Base-by-base conservation (phyloP, 108 stramenopile genomes). In the Aureococcus anophagefferens region DNA sequence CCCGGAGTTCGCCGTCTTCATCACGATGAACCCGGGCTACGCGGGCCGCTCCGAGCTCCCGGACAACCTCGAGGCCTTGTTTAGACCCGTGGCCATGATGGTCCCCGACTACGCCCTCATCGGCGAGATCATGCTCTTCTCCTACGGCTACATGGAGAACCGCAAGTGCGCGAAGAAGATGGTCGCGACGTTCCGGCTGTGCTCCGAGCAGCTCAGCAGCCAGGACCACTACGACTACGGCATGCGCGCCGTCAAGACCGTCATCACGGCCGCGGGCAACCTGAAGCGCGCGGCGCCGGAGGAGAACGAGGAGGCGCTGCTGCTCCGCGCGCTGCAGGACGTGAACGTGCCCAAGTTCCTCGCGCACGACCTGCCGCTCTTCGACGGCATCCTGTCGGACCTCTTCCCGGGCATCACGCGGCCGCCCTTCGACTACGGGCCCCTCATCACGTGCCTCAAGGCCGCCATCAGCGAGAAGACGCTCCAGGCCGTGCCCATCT, bases 11-110 rank as follows among this genome's bases (percentile, higher is more conserved):
- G 76, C 81, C 33, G 85, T 88, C 16, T 87, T 82, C 76, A 87
- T 88, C 68, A 88, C 88, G 64, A 88, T 88, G 88, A 88, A 88
- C 73, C 88, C 88, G 11, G 88, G 88, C 29, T 88, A 88, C 67
- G 88, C 88, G 30, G 88, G 88, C 5, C 74, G 88, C 16, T 71
- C 81, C 0, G 81, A 79, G 64, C 77, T 88, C 21, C 88, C 88
- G 21, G 88, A 88, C 70, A 88, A 88, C 71, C 35, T 88, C 25
- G 83, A 88, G 77, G 88, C 86, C 18, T 66, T 87, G 11, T 88
- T 88, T 64, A 81, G 88, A 14, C 85, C 88, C 18, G 85, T 86
- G 0, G 86, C 88, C 30, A 88, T 88, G 88, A 87, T 88, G 86
- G 86, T 87, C 4, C 88, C 88, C 17, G 86, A 88, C 65, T 88